Conservation (phyloP, 495 filamentous ascomycete genomes). For the Neohortaea acidophila region DNA sequence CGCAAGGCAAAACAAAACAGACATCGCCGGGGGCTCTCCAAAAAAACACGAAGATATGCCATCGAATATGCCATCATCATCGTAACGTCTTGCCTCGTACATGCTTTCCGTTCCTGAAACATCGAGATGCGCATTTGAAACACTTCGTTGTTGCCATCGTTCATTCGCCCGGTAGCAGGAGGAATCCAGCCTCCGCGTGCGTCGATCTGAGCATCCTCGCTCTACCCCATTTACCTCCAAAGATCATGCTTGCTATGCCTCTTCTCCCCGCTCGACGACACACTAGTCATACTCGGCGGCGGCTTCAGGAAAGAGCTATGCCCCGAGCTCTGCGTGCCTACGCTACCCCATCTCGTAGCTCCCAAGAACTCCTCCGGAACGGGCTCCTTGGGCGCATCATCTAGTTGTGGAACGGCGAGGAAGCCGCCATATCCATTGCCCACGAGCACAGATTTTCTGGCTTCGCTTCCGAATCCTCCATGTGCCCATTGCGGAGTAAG, state of each 20-base stretch:
- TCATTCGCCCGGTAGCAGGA: no score
- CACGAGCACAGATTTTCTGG: constrained; percentile 46
- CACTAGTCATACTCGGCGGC: constrained; percentile 14
- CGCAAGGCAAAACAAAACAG: no score
- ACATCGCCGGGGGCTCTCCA: no score
- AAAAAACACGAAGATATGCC: no score
- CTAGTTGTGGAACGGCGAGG: constrained; percentile 57
- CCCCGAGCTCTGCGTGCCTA: constrained; percentile 7
- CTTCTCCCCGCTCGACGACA: constrained; percentile 8
- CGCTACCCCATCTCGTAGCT: constrained; percentile 13
- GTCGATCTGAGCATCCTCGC: neutral
- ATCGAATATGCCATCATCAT: no score
- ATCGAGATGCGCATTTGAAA: no score
- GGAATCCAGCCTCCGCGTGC: no score
- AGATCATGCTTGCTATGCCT: constrained; percentile 21
- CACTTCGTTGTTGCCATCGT: no score
- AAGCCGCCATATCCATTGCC: constrained; percentile 73
- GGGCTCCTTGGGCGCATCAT: constrained; percentile 27
- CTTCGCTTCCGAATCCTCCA: constrained; percentile 34
- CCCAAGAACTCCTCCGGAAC: constrained; percentile 16
- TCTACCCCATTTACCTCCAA: constrained; percentile 24
- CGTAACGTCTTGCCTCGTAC: no score
- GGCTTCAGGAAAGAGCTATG: constrained; percentile 14
- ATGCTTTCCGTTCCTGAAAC: no score
- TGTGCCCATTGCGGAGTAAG: constrained; percentile 39